Evolutionary conservation across 2,329 filamentous ascomycete genomes (phyloP).

Genomic region (Botryosphaeria dothidea): DNA sequence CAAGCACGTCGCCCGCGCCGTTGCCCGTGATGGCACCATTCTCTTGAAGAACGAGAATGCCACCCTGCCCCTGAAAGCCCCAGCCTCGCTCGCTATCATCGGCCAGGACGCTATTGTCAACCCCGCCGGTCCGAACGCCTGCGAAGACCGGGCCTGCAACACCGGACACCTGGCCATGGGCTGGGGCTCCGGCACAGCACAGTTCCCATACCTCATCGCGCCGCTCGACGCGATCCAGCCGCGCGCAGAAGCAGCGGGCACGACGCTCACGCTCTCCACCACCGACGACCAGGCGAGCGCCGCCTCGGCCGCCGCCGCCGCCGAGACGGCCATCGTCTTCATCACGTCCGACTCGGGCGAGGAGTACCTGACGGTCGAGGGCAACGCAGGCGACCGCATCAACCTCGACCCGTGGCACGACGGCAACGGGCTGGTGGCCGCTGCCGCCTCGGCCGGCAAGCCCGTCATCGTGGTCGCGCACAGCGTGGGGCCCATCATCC

Average conservation of each 20-base stretch:
- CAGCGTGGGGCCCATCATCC: conserved; percentile 38
- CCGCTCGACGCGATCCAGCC: conserved; percentile 45
- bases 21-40: conserved; percentile 51
- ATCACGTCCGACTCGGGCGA: conserved; percentile 52
- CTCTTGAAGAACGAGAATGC: conserved; percentile 65
- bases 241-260: conserved; percentile 39
- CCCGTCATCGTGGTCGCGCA: conserved; percentile 42
- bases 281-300: conserved; percentile 40
- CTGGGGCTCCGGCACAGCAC: conserved; percentile 62
- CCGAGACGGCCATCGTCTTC: conserved; percentile 47
- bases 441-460: conserved; percentile 39
- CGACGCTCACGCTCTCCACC: conserved; percentile 39
- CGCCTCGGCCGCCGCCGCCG: conserved; percentile 38
- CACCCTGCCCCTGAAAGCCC: conserved; percentile 68
- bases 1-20: conserved; percentile 38
- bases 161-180: conserved; percentile 68
- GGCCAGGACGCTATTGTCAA: conserved; percentile 83
- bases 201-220: conserved; percentile 46
- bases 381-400: conserved; percentile 49
- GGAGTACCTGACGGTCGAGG: conserved; percentile 50
- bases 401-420: conserved; percentile 50
- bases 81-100: conserved; percentile 61
- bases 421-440: conserved; percentile 43
- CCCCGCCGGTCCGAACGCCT: conserved; percentile 75
- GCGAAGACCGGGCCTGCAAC: conserved; percentile 65